These are phyloP conservation scores for Botrytis hyacinthi DNA, from an alignment of 2,329 filamentous ascomycete species.

Conservation along the genomic window DNA sequence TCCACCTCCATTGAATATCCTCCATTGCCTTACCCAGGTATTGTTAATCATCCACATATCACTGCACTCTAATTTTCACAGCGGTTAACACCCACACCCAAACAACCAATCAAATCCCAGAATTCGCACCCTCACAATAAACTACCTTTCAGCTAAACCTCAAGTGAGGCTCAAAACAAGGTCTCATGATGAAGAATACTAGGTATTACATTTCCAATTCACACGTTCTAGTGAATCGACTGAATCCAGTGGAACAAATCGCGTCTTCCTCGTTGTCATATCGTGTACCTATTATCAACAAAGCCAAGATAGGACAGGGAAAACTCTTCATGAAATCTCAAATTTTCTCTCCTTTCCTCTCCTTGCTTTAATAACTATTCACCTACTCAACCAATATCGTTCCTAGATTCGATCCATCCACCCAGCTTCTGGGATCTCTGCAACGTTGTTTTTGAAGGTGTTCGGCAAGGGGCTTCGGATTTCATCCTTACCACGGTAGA, in stretches of 20 bases:
- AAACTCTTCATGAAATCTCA: not conserved
- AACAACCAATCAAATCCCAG: not conserved
- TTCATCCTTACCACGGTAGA: not conserved
- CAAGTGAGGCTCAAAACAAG: constrained; percentile 5
- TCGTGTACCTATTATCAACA: not conserved
- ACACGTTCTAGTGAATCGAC: not conserved
- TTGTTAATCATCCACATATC: not conserved
- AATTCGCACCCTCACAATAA: not conserved
- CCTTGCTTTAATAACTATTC: not conserved
- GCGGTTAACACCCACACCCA: not conserved
- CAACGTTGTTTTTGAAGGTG: not conserved
- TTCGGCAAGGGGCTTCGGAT: not conserved
- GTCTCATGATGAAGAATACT: constrained; percentile 7
- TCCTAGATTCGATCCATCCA: not conserved
- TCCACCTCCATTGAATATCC: not conserved
- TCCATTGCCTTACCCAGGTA: not conserved
- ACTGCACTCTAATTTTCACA: not conserved
- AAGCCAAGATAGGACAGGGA: not conserved
- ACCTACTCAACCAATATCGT: constrained; percentile 2
- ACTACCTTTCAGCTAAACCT: not conserved
- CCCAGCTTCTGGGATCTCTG: not conserved
- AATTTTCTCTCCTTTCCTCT: not conserved
- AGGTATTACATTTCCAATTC: not conserved
- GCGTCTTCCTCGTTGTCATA: not conserved
- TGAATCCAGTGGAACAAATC: not conserved